Conservation (phyloP, 2,329 filamentous ascomycete species). For the Aquanectria penicillioides region DNA sequence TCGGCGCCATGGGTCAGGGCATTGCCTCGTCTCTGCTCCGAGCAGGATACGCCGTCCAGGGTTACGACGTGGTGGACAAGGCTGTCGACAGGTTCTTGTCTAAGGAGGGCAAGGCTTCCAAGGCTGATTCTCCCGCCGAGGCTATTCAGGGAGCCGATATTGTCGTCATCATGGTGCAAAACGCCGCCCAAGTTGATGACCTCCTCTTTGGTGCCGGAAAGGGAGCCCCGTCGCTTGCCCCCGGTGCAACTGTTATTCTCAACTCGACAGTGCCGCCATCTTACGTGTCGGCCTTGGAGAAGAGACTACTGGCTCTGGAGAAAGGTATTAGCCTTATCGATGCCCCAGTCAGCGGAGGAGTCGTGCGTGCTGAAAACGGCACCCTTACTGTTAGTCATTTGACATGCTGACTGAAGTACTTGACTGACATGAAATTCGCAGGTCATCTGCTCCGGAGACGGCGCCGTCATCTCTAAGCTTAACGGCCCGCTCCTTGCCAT, state of each 20-base stretch:
- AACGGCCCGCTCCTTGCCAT: conserved; percentile 44
- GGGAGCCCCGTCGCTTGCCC: conserved; percentile 39
- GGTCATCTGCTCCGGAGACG: conserved; percentile 47
- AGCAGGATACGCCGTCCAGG: conserved; percentile 45
- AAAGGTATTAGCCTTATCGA: conserved; percentile 46
- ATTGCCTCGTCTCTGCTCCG: conserved; percentile 49
- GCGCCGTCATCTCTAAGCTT: conserved; percentile 33
- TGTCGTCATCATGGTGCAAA: conserved; percentile 50
- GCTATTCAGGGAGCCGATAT: conserved; percentile 43
- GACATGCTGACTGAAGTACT: no score
- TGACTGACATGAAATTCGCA: conserved; percentile 20
- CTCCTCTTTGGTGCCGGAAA: conserved; percentile 45
- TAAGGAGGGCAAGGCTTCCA: conserved; percentile 33
- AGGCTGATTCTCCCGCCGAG: conserved; percentile 40
- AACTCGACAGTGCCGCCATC: conserved; percentile 40
- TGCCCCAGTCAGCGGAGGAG: conserved; percentile 51
- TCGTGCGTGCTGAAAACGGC: conserved; percentile 48
- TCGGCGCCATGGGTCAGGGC: conserved; percentile 52
- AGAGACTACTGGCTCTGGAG: conserved; percentile 30
- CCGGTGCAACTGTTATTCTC: conserved; percentile 39
- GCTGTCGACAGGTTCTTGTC: conserved; percentile 44
- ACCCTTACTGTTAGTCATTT: conserved; percentile 44
- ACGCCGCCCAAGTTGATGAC: conserved; percentile 45
- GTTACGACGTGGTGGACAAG: conserved; percentile 45
- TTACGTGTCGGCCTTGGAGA: conserved; percentile 35